Evolutionary conservation across 202 grass and related monocot genomes (phyloP).

Genomic region (Schoenoplectus triqueter): DNA sequence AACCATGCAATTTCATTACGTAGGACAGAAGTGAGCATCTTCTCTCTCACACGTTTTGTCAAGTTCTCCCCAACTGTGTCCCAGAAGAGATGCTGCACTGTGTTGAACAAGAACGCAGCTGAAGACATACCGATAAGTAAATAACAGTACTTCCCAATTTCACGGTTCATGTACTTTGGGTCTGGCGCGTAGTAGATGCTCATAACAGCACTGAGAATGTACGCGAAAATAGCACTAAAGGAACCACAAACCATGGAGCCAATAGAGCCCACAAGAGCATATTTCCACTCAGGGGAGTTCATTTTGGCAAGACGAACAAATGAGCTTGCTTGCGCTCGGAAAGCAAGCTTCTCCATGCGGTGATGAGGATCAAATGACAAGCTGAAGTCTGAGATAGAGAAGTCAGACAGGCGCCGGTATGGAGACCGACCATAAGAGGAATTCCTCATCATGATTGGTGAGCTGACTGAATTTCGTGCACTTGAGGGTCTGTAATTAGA

Average conservation of each 20-base stretch:
- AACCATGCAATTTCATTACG: conserved; percentile 96
- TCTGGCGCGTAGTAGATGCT: conserved; percentile 84
- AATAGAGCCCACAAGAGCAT: conserved; percentile 59
- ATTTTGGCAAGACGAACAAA: conserved; percentile 83
- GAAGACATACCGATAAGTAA: conserved; percentile 93
- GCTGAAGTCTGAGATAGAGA: conserved; percentile 72
- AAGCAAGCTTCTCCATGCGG: conserved; percentile 58
- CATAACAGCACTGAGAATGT: conserved; percentile 91
- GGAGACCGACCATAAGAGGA: conserved; percentile 94
- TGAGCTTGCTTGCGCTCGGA: conserved; percentile 87
- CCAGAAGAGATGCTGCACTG: conserved; percentile 95
- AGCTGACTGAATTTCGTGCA: conserved; percentile 92
- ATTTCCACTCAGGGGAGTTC: conserved; percentile 91
- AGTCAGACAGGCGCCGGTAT: conserved; percentile 87
- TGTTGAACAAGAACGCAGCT: conserved; percentile 94
- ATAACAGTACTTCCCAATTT: conserved; percentile 93
- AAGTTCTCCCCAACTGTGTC: conserved; percentile 93
- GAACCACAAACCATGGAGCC: conserved; percentile 96
- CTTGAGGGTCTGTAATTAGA: conserved; percentile 62
- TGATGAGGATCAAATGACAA: conserved; percentile 55
- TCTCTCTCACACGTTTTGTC: conserved; percentile 73
- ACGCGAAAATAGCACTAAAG: conserved; percentile 93
- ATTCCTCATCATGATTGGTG: conserved; percentile 91
- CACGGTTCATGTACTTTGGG: conserved; percentile 62
- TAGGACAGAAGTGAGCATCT: conserved; percentile 71